Evolutionary conservation across 2,329 filamentous ascomycete species (phyloP), one percentile per base, ranked within the genome.

Genomic region (Epichloe sylvatica): DNA sequence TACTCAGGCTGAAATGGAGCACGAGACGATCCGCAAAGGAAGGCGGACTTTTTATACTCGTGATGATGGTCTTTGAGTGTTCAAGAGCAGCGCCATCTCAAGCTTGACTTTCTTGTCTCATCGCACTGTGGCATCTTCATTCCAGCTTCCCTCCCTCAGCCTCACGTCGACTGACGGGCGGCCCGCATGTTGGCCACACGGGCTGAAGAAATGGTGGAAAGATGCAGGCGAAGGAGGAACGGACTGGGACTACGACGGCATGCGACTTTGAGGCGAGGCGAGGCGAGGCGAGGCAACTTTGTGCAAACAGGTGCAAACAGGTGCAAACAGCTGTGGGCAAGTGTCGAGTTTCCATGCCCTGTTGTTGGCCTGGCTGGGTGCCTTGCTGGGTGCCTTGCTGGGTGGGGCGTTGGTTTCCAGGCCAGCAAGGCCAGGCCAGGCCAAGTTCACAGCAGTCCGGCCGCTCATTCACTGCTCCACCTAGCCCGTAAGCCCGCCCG

Each of bases 141-240:
- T 42, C 38, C 46, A 48, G 46, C 46, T 48, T 36, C 38, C 6
- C n/a, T n/a, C n/a, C n/a, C n/a, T n/a, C n/a, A n/a, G n/a, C n/a
- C n/a, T n/a, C n/a, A n/a, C n/a, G 38, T 25, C 39, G n/a, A 43
- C n/a, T 13, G 25, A 21, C 37, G 30, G 30, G 30, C 46, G 46
- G 38, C 17, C 38, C 46, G 23, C n/a, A 21, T 9, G 38, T 8
- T 19, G 25, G 46, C 25, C 21, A 42, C 25, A 21, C 12, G 23
- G 23, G 23, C 23, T 21, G 30, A 19, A 21, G 8, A 12, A 25
- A 19, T 37, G 6, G 25, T 30, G 25, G 25, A 30, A 30, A 30
- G 25, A 30, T 30, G 25, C 25, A 30, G 25, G 25, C 25, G 25
- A 30, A 9, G 25, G 25, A 30, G 25, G 25, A 9, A 30, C 25